These are phyloP conservation scores for Tuber indicum DNA, from an alignment of 495 filamentous ascomycete genomes.

Conservation along the genomic window DNA sequence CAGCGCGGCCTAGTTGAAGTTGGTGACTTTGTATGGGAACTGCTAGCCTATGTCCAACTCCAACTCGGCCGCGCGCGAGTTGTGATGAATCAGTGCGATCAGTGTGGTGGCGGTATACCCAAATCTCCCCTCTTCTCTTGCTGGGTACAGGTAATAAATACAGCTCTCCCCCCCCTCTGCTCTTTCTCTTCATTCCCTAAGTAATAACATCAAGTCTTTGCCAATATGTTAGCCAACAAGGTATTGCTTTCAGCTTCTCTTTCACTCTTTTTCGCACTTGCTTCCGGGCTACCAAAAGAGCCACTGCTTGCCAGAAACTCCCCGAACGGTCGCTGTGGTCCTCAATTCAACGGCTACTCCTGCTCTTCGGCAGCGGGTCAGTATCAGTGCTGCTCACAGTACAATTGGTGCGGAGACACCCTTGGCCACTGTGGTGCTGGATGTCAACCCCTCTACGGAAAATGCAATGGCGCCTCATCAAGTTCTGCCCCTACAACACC, in stretches of 20 bases:
- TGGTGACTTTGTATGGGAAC: neutral
- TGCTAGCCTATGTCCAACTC: neutral
- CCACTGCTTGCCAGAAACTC: conserved; percentile 13
- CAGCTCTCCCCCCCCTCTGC: neutral
- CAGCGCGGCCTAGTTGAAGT: neutral
- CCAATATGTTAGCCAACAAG: neutral
- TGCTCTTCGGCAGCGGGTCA: neutral
- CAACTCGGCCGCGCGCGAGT: neutral
- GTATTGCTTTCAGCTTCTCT: neutral
- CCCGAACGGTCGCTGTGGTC: conserved; percentile 18
- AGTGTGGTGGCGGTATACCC: neutral
- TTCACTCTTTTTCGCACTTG: neutral
- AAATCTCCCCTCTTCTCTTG: neutral
- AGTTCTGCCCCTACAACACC: neutral
- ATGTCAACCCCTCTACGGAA: conserved; percentile 31
- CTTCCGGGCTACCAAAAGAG: neutral
- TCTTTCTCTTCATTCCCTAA: neutral
- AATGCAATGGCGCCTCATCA: conserved; percentile 8
- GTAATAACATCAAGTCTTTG: neutral
- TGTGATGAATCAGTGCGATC: neutral
- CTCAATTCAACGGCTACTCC: neutral
- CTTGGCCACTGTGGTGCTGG: conserved; percentile 27
- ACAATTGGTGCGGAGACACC: conserved; percentile 30
- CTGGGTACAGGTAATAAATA: neutral
- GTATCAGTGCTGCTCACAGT: conserved; percentile 30